Conservation (phyloP, 257 asterid species). For the Nicotiana obtusifolia region DNA sequence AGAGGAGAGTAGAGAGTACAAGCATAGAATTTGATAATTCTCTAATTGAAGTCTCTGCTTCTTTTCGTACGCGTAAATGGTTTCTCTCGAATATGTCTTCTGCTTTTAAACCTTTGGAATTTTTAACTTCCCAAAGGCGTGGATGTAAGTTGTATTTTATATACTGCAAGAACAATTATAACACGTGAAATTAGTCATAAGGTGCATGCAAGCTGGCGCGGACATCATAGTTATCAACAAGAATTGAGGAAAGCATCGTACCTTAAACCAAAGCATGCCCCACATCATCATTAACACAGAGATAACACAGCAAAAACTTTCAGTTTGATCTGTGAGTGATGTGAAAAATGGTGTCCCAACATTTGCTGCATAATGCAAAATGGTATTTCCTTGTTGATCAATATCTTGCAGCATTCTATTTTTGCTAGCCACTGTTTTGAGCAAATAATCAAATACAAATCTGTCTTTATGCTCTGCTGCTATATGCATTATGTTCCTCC, state of each 20-base stretch:
- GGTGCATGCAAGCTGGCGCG: too few species aligned
- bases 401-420: conserved; percentile 4
- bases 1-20: conserved; percentile 9
- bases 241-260: neutral
- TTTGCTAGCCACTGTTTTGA: neutral
- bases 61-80: neutral
- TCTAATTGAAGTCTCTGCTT: conserved; percentile 9
- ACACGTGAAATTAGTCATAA: too few species aligned
- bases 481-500: conserved; percentile 5
- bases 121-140: neutral
- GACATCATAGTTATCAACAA: too few species aligned
- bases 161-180: neutral
- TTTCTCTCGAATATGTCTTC: conserved; percentile 1
- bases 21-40: neutral
- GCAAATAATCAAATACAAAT: neutral
- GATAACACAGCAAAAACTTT: neutral
- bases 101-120: conserved; percentile 3
- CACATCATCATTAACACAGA: conserved; percentile 3
- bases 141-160: neutral
- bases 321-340: neutral
- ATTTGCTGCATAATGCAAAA: conserved; percentile 14
- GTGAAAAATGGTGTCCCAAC: neutral
- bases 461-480: conserved; percentile 7
- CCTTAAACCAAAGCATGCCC: conserved; percentile 14
- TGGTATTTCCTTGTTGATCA: conserved; percentile 10